Percentiles rank a stretch among this genome's conserved stretches.
phyloP scores from a whole-genome alignment of 345 rosid species.

The Erodium maritimum region DNA sequence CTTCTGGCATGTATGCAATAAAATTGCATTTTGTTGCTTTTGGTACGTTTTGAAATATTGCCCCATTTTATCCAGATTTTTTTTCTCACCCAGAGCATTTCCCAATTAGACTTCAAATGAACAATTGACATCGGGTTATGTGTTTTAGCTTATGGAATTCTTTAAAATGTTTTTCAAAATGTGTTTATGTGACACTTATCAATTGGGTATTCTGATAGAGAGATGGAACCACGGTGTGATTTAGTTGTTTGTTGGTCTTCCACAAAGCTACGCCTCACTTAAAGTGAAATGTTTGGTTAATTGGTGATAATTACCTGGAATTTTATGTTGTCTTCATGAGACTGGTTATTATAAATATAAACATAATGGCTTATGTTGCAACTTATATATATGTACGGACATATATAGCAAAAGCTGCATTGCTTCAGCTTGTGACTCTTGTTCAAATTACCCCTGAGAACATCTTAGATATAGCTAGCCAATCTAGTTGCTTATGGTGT shows the following conservation, averaged over 20 bases:
- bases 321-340: not conserved
- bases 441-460: too few relatives aligned
- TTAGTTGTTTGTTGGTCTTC: too few relatives aligned
- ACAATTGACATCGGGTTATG: not conserved
- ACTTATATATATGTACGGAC: too few relatives aligned
- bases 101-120: not conserved
- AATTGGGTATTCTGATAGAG: too few relatives aligned
- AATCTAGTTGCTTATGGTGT: too few relatives aligned
- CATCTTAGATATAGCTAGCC: too few relatives aligned
- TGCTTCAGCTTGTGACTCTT: too few relatives aligned
- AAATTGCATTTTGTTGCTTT: not conserved
- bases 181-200: not conserved
- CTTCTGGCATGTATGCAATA: not conserved
- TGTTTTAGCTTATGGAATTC: not conserved
- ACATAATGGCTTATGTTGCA: too few relatives aligned
- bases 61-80: not conserved
- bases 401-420: too few relatives aligned
- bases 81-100: not conserved
- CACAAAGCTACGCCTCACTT: too few relatives aligned
- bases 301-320: not conserved
- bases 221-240: too few relatives aligned
- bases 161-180: not conserved
- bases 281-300: not conserved
- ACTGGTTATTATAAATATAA: too few relatives aligned
- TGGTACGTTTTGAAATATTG: not conserved